A percentile compares a stretch with the other conserved stretches of the same genome.
Conservation (phyloP, 2,329 filamentous ascomycete genomes). For the Nannizziopsis barbatae region DNA sequence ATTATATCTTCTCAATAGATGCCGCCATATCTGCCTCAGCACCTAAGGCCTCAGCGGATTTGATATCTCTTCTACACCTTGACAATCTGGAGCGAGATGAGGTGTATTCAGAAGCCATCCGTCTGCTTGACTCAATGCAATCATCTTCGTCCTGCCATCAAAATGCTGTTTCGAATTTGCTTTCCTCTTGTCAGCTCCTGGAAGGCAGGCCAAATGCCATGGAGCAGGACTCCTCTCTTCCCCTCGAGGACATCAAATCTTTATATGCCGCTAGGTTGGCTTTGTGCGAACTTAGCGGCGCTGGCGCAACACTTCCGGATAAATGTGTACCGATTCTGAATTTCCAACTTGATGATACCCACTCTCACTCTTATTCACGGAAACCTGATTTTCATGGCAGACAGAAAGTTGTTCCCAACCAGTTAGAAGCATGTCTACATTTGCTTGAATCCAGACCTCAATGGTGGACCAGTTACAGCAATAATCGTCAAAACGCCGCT, state of each 20-base stretch:
- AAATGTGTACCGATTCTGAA: constrained; percentile 43
- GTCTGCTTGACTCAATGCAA: constrained; percentile 36
- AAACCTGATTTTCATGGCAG: neutral
- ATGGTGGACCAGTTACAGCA: constrained; percentile 55
- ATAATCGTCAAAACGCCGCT: constrained; percentile 49
- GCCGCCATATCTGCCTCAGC: neutral
- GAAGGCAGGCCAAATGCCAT: constrained; percentile 24
- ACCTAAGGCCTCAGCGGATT: constrained; percentile 18
- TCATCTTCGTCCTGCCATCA: constrained; percentile 42
- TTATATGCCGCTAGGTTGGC: constrained; percentile 53
- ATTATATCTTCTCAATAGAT: constrained; percentile 5
- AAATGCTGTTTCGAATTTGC: constrained; percentile 41
- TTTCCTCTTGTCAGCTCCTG: constrained; percentile 44
- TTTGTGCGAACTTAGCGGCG: constrained; percentile 50
- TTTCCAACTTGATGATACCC: neutral
- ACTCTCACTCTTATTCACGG: constrained; percentile 11
- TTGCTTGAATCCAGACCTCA: constrained; percentile 45
- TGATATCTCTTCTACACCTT: constrained; percentile 22
- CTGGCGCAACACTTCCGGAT: constrained; percentile 40
- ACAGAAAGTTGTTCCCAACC: constrained; percentile 7
- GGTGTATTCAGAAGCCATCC: constrained; percentile 34
- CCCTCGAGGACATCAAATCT: constrained; percentile 40
- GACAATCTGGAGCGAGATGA: constrained; percentile 22
- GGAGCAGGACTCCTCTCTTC: constrained; percentile 21
- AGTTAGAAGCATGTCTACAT: constrained; percentile 42